Percentiles rank a stretch among this genome's conserved stretches.
Evolutionary conservation across 306 rosid species (phyloP).

Genomic region (Lupinus albus): DNA sequence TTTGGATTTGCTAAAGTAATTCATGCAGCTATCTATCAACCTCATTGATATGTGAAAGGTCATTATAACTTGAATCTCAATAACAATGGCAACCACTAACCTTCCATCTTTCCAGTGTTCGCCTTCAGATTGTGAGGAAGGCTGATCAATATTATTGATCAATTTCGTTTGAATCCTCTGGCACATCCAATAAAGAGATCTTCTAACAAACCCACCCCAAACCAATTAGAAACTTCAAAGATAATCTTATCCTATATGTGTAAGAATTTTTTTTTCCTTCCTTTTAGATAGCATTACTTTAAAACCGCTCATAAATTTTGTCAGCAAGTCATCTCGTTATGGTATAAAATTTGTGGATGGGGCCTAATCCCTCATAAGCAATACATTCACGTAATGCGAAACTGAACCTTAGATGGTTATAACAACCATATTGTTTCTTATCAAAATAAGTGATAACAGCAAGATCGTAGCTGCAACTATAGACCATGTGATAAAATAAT

Average conservation of each 20-base stretch:
- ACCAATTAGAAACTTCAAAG: slow-evolving; percentile 17
- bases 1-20: slow-evolving; percentile 8
- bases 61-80: slow-evolving; percentile 31
- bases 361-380: no score
- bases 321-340: no score
- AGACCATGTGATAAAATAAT: slow-evolving; percentile 11
- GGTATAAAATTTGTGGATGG: no score
- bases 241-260: slow-evolving; percentile 18
- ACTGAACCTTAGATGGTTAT: no score
- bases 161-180: no score
- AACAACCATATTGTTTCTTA: no score
- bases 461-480: slow-evolving; percentile 14
- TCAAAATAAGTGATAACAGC: slow-evolving; percentile 20
- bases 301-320: no score
- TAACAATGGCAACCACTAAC: slow-evolving; percentile 48
- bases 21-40: slow-evolving; percentile 23
- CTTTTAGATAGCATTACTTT: no score
- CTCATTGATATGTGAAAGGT: slow-evolving; percentile 32
- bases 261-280: no score
- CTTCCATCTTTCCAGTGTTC: slow-evolving; percentile 55
- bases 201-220: slow-evolving; percentile 38
- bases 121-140: slow-evolving; percentile 44
- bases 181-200: slow-evolving; percentile 31
- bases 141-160: no score
- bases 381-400: no score